Evolutionary conservation across 2,329 filamentous ascomycete species (phyloP), one percentile per base, ranked within the genome.

Genomic region (Pseudogymnoascus sp.): DNA sequence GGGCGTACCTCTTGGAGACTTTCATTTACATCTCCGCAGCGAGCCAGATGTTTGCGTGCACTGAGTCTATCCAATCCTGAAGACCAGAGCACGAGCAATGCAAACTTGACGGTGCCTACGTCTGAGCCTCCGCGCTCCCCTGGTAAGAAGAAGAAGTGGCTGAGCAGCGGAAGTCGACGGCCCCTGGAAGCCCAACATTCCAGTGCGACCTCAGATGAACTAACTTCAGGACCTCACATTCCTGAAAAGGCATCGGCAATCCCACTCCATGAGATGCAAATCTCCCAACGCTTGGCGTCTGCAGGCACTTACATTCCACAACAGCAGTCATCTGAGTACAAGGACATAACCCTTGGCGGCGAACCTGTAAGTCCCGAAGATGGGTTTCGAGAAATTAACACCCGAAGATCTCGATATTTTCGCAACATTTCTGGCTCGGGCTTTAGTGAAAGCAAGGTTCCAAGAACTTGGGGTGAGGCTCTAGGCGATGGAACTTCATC

Each of bases 241-340:
- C 23, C 11, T 4, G 16, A 31, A 21, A 36, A 39, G 16, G 23
- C 29, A 57, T 5, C 45, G 3, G 47, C 60, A 40, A 21, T 69
- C 18, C 71, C 69, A 51, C 66, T 73, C 4, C 68, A 73, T 37
- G 67, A 74, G 60, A 73, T 71, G 69, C 65, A 67, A 12, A 72
- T 73, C 42, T 69, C 69, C 23, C 66, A 68, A 59, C 62, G 61
- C 37, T 66, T 73, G 42, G 66, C 68, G 23, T 69, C 68, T 6
- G 63, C 60, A 45, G 64, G 65, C 21, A 57, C 69, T 4, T 64
- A 68, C 16, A 67, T 66, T 31, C 71, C 68, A 16, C 61, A 62
- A 11, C 18, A 12, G 59, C 18, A 26, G 59, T 40, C 59, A 7
- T n/a, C n/a, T 12, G 18, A 61, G 18, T 11, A 29, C 59, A 61